Conservation (phyloP, 2,329 filamentous ascomycete species). For the Cladosporium austrohemisphaericum region DNA sequence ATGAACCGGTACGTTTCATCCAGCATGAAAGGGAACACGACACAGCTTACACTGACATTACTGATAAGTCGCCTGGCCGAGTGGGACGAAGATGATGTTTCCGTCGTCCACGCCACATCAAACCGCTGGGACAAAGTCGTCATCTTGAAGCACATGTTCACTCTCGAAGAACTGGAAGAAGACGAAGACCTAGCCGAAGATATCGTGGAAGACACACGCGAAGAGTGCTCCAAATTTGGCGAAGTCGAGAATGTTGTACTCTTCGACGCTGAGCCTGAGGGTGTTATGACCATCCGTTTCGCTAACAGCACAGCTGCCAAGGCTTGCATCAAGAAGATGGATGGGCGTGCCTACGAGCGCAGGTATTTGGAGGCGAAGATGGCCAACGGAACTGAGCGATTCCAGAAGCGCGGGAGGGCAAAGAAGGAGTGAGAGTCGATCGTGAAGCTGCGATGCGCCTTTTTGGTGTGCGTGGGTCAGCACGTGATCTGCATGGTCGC, state of each 20-base stretch:
- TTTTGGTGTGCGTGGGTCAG: no score
- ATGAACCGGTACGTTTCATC: conserved; percentile 58
- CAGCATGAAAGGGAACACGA: no score
- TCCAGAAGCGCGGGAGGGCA: conserved; percentile 8
- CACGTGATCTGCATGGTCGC: no score
- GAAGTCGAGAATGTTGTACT: conserved; percentile 86
- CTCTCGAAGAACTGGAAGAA: conserved; percentile 75
- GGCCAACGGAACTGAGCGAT: conserved; percentile 12
- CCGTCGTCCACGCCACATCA: conserved; percentile 50
- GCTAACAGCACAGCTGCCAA: conserved; percentile 64
- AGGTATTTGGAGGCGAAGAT: conserved; percentile 13
- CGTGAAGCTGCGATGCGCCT: no score
- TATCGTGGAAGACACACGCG: conserved; percentile 89
- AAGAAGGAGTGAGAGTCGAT: neutral
- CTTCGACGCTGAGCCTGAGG: conserved; percentile 80
- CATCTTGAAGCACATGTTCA: conserved; percentile 91
- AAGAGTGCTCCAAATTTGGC: conserved; percentile 83
- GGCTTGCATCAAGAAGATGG: conserved; percentile 66
- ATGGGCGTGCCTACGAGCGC: conserved; percentile 70
- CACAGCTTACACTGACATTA: neutral
- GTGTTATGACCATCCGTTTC: conserved; percentile 83
- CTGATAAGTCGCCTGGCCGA: conserved; percentile 73
- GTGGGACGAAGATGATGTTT: conserved; percentile 87
- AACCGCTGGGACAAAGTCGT: conserved; percentile 73
- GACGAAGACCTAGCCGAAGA: conserved; percentile 79